Evolutionary conservation across 2,329 filamentous ascomycete genomes (phyloP).

Genomic region (Curvularia lunata): DNA sequence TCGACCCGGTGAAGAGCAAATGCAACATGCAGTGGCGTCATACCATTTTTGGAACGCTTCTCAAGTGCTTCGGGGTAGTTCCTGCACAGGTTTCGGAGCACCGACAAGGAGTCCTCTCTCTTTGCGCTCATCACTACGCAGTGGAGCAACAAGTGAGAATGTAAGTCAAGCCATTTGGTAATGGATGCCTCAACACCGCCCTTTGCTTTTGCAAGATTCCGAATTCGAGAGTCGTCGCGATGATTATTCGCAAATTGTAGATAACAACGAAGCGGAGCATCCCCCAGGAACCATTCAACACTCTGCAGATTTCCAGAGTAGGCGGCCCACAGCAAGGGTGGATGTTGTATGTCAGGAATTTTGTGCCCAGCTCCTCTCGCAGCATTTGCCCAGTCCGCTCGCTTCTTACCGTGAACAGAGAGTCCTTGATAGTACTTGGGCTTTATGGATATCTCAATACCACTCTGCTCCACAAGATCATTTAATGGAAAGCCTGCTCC

Average conservation of each 20-base stretch:
- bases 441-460: slow-evolving; percentile 67
- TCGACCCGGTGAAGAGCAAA: slow-evolving; percentile 62
- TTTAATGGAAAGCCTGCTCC: slow-evolving; percentile 74
- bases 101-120: slow-evolving; percentile 53
- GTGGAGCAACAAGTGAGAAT: slow-evolving; percentile 64
- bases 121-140: slow-evolving; percentile 55
- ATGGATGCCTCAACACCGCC: slow-evolving; percentile 70
- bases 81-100: slow-evolving; percentile 71
- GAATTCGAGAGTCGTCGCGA: slow-evolving; percentile 66
- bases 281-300: slow-evolving; percentile 79
- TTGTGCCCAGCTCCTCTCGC: slow-evolving; percentile 16
- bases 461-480: slow-evolving; percentile 68
- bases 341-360: slow-evolving; percentile 31
- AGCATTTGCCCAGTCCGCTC: slow-evolving; percentile 68
- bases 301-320: slow-evolving; percentile 65
- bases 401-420: slow-evolving; percentile 72
- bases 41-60: slow-evolving; percentile 60
- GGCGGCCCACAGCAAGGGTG: slow-evolving; percentile 68
- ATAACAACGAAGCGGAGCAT: slow-evolving; percentile 71
- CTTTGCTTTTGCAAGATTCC: slow-evolving; percentile 64
- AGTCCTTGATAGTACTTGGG: slow-evolving; percentile 75
- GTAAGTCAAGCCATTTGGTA: slow-evolving; percentile 61
- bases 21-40: slow-evolving; percentile 74
- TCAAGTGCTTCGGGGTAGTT: slow-evolving; percentile 68
- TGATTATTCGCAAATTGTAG: slow-evolving; percentile 70